Percentiles rank a stretch among this genome's conserved stretches.
phyloP scores from a whole-genome alignment of 176 grass and related monocot genomes.

The Coix lacrymajobi region DNA sequence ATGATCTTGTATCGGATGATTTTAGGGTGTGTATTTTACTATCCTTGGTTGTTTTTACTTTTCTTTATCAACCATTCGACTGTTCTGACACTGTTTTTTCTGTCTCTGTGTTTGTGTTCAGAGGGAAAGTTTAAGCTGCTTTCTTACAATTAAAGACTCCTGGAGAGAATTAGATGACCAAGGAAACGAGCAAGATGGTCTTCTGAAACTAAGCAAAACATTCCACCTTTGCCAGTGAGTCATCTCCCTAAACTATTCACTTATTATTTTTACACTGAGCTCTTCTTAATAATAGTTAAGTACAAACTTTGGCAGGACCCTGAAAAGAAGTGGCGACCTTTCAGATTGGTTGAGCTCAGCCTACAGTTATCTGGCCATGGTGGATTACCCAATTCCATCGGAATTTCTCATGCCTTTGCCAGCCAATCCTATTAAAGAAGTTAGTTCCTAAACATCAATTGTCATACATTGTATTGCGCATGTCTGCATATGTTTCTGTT shows the following conservation, averaged over 20 bases:
- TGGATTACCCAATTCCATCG: conserved; percentile 83
- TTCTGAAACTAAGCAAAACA: conserved; percentile 70
- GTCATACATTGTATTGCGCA: neutral
- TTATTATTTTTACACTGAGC: neutral
- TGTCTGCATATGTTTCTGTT: neutral
- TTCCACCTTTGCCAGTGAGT: conserved; percentile 81
- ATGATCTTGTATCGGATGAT: conserved; percentile 87
- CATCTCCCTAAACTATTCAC: neutral
- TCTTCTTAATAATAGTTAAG: neutral
- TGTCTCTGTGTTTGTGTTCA: conserved; percentile 30
- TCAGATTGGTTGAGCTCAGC: conserved; percentile 84
- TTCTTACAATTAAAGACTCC: conserved; percentile 75
- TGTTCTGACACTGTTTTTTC: neutral
- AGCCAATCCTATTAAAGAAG: conserved; percentile 89
- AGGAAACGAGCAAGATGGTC: conserved; percentile 50
- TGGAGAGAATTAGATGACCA: conserved; percentile 68
- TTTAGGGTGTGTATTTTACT: conserved; percentile 54
- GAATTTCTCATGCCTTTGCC: conserved; percentile 94
- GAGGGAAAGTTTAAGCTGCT: conserved; percentile 87
- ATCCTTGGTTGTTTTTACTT: neutral
- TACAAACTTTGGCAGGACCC: conserved; percentile 37
- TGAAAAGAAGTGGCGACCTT: conserved; percentile 64
- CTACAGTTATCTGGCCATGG: conserved; percentile 96
- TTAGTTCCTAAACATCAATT: conserved; percentile 30
- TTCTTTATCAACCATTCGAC: neutral